Conservation (phyloP, 306 rosid genomes). For the Quercus parvula region DNA sequence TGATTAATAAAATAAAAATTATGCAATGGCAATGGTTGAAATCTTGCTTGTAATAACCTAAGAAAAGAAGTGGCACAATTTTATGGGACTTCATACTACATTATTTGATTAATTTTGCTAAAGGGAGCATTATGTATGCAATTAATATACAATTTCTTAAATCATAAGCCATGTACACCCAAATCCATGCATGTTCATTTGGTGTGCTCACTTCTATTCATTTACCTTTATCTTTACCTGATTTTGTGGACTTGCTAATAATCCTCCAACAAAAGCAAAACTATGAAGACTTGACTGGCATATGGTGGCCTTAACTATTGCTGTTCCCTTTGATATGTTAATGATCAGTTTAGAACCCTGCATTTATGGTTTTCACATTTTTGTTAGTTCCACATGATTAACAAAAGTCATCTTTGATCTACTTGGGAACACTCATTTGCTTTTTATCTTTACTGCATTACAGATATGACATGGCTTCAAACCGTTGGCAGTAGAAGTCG, state of each 20-base stretch:
- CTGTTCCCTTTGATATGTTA: conserved; percentile 1
- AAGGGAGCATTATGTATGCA: background rate
- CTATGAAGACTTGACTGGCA: background rate
- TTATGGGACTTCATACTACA: background rate
- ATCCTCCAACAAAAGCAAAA: background rate
- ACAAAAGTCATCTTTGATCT: too few relatives aligned
- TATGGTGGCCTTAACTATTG: background rate
- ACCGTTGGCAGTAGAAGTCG: too few relatives aligned
- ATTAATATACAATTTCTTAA: background rate
- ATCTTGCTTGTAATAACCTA: too few relatives aligned
- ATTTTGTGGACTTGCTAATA: conserved; percentile 11
- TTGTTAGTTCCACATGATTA: background rate
- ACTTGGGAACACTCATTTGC: too few relatives aligned
- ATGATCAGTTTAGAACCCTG: conserved; percentile 1
- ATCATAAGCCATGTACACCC: background rate
- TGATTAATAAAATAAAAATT: too few relatives aligned
- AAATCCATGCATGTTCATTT: conserved; percentile 12
- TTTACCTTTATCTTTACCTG: background rate
- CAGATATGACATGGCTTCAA: too few relatives aligned
- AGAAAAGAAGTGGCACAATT: background rate
- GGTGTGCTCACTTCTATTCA: background rate
- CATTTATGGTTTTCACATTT: background rate
- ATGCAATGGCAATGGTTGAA: too few relatives aligned
- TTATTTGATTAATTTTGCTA: background rate
- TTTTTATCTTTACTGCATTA: too few relatives aligned